phyloP scores from a whole-genome alignment of 805 yeast genomes.

The Cyberlindnera mrakii region DNA sequence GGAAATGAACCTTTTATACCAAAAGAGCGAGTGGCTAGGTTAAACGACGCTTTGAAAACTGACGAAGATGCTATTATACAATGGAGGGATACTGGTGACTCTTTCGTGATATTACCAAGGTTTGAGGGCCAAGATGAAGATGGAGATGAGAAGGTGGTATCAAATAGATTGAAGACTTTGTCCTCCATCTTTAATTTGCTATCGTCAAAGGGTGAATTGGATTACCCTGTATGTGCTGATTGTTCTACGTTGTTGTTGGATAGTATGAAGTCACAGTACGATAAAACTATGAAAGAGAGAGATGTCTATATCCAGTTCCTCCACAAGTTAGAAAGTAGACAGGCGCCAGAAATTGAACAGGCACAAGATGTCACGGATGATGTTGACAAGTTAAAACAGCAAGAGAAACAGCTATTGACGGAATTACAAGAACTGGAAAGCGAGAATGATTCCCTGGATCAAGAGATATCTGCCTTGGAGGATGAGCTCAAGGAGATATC shows the following conservation, averaged over 20 bases:
- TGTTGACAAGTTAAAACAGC: constrained; percentile 24
- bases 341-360: constrained; percentile 30
- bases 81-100: constrained; percentile 16
- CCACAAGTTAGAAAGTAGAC: constrained; percentile 57
- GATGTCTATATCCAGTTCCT: constrained; percentile 72
- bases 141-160: constrained; percentile 31
- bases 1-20: constrained; percentile 24
- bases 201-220: constrained; percentile 68
- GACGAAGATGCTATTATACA: constrained; percentile 5
- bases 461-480: constrained; percentile 32
- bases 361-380: constrained; percentile 21
- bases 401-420: constrained; percentile 38
- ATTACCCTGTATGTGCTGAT: constrained; percentile 82
- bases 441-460: constrained; percentile 26
- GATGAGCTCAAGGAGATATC: constrained; percentile 41
- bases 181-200: constrained; percentile 66
- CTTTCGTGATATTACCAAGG: constrained; percentile 24
- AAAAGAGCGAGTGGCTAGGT: constrained; percentile 10
- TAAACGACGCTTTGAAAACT: constrained; percentile 6
- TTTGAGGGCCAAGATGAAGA: constrained; percentile 18
- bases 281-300: constrained; percentile 67
- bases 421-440: constrained; percentile 41
- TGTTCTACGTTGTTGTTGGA: constrained; percentile 66
- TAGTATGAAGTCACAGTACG: constrained; percentile 63
- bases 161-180: constrained; percentile 46